Base-by-base conservation (phyloP, 192 early-diverging fungal species). In the Gamsiella multidivaricata region DNA sequence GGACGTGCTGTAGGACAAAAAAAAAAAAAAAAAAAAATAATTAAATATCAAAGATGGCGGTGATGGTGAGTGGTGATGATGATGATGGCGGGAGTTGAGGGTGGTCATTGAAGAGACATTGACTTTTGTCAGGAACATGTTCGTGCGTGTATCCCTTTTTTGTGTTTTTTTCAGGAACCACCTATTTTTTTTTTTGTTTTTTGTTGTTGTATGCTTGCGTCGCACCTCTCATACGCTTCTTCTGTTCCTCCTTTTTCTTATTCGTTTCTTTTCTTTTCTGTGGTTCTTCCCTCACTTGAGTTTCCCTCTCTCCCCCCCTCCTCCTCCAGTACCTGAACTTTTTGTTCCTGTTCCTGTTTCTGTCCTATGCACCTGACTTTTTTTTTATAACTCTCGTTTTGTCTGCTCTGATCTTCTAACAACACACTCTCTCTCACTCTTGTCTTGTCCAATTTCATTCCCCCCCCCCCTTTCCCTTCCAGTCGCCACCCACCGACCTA, bases 131-230 rank as follows among this genome's bases (percentile, higher is more conserved):
- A 10, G 7, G 39, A n/a, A n/a, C n/a, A n/a, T n/a, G n/a, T n/a
- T n/a, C n/a, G n/a, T n/a, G n/a, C n/a, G 8, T 41, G 39, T 41
- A 10, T 41, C 39, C 39, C 28, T 33, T 5, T 34, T 57, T 57
- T n/a, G n/a, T n/a, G n/a, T 23, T 57, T 57, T 49, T 49, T 49
- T 49, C 46, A 49, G 46, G 46, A 12, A 49, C 46, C 46, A 49
- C 39, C 39, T 41, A 65, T n/a, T 10, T 34, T 62, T 45, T 32
- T 46, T 36, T 33, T 62, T 62, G 23, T 32, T 46, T 45, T 28
- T 22, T 32, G 28, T 22, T 25, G 31, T 32, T 36, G 9, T 54
- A 7, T 54, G 8, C 32, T 34, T 28, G 8, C 29, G n/a, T 4
- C 32, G 15, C 31, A 34, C 20, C 59, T 45, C 25, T 23, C 32